Percentiles rank a stretch among this genome's conserved stretches.
phyloP scores from a whole-genome alignment of 2,329 filamentous ascomycete genomes.

The Mariannaea sp. region DNA sequence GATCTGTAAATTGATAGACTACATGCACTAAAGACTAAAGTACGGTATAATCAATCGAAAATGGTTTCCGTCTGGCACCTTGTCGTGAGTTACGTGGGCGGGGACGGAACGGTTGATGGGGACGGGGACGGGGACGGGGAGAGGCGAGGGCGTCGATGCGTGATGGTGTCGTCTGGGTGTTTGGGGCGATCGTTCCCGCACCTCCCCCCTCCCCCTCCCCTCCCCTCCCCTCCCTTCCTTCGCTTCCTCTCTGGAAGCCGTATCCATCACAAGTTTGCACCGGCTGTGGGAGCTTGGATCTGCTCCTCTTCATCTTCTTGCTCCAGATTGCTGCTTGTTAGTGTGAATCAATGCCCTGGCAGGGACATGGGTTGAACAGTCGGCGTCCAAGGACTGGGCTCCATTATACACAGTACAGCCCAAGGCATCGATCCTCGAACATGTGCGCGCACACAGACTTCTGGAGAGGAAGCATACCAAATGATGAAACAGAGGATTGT shows the following conservation, averaged over 20 bases:
- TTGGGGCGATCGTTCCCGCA: conserved; percentile 43
- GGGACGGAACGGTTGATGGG: conserved; percentile 14
- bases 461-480: neutral
- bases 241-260: too few relatives aligned
- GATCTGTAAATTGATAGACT: too few relatives aligned
- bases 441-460: neutral
- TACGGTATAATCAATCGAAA: too few relatives aligned
- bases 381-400: neutral
- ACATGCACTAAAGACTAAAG: too few relatives aligned
- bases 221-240: neutral
- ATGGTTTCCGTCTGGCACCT: too few relatives aligned
- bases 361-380: conserved; percentile 18
- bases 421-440: neutral
- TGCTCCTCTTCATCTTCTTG: neutral
- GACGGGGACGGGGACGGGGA: conserved; percentile 7
- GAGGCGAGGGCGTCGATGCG: conserved; percentile 22
- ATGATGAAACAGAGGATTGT: too few relatives aligned
- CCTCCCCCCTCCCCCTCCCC: conserved; percentile 31
- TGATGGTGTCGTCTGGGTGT: conserved; percentile 38
- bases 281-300: conserved; percentile 11
- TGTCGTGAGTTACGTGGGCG: conserved; percentile 13
- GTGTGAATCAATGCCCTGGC: neutral
- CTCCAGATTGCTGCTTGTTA: conserved; percentile 8
- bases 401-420: too few relatives aligned
- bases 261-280: neutral